phyloP scores from a whole-genome alignment of 768 basidiomycete genomes.

The Pleurotus ostreatus region DNA sequence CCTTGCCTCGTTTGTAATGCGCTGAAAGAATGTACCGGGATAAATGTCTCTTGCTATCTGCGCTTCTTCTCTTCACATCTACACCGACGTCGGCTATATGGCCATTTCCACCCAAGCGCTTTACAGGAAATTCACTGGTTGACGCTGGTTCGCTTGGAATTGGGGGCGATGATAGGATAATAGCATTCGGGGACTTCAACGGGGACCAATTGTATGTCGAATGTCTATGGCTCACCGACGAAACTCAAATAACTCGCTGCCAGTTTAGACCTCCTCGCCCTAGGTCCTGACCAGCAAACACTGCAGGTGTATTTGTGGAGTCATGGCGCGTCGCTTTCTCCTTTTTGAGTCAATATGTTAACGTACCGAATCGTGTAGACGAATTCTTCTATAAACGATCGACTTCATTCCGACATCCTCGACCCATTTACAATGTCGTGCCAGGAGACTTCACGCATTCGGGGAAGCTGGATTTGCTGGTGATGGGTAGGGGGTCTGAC shows the following conservation, averaged over 20 bases:
- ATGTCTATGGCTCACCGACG: neutral
- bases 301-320: constrained; percentile 80
- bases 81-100: constrained; percentile 40
- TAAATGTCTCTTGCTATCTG: neutral
- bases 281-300: constrained; percentile 72
- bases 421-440: constrained; percentile 72
- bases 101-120: constrained; percentile 88
- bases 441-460: constrained; percentile 94
- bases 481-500: constrained; percentile 66
- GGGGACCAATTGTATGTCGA: constrained; percentile 88
- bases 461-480: constrained; percentile 84
- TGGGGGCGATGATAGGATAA: constrained; percentile 62
- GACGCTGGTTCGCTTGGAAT: constrained; percentile 80
- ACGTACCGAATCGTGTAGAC: constrained; percentile 32
- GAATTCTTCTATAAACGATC: constrained; percentile 52
- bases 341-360: neutral
- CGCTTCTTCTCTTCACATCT: constrained; percentile 12
- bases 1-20: neutral
- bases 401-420: constrained; percentile 49
- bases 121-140: constrained; percentile 76
- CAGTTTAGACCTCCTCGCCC: constrained; percentile 79
- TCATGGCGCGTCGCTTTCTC: constrained; percentile 49
- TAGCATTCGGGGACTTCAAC: constrained; percentile 94
- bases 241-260: neutral
- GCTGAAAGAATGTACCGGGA: neutral